Evolutionary conservation across 768 basidiomycete species (phyloP), one percentile per base, ranked within the genome.

Genomic region (Candolleomyces eurysporus): DNA sequence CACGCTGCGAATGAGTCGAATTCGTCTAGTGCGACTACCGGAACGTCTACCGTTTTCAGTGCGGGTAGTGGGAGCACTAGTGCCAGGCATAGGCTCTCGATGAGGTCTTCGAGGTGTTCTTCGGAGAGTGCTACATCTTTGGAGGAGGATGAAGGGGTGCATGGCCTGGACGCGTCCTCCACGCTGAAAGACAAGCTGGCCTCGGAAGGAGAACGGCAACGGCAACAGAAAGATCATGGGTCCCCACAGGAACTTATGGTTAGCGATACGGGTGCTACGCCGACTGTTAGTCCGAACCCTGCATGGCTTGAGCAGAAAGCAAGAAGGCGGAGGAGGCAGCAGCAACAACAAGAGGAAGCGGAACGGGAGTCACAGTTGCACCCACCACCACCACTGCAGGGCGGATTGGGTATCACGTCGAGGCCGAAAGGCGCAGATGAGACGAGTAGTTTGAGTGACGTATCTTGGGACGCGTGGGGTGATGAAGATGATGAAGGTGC

Each of bases 261-360:
- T 7, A 70, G 75, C 30, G 79, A 84, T 68, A 80, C 81, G n/a
- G 81, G 80, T 36, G 79, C 79, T 45, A 81, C 79, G 26, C 81
- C 77, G 9, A 78, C 74, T 16, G 75, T 82, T 75, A 80, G 78
- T 64, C 82, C 82, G 3, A 82, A 81, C 60, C 79, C 79, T 26
- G 76, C 73, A 39, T 84, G 80, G 60, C 69, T 72, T 32, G 71
- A 71, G 64, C 71, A 66, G 42, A 69, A 68, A 55, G 59, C 63
- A 62, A 51, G 62, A 51, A 63, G 64, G 63, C 50, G 40, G 50
- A 48, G 52, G 60, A 60, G 50, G 49, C 13, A 36, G 53, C n/a
- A 62, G 40, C 45, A 57, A 36, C 36, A 36, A 36, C 36, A 36
- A 6, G 8, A 36, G 36, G 8, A 36, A 36, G 8, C 6, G 36